A percentile compares a stretch with the other conserved stretches of the same genome.
phyloP scores from a whole-genome alignment of 1,284 basidiomycete species.

The Marasmius sp. region DNA sequence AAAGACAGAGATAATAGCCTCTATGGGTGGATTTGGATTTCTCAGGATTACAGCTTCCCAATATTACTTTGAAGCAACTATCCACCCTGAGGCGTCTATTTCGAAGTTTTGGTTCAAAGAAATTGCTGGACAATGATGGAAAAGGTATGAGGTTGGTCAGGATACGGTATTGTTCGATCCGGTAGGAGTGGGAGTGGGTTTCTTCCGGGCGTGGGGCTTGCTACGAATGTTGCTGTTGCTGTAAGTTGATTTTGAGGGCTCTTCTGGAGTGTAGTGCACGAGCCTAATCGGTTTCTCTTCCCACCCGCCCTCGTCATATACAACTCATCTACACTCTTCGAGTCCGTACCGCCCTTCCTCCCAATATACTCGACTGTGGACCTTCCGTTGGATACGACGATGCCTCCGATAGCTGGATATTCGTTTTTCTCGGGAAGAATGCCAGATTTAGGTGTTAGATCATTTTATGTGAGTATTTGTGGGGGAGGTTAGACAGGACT shows the following conservation, averaged over 20 bases:
- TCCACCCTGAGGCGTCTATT: conserved; percentile 5
- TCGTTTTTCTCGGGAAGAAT: conserved; percentile 1
- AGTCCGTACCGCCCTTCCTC: not conserved
- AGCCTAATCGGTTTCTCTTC: not conserved
- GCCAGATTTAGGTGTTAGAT: not conserved
- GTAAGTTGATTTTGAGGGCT: not conserved
- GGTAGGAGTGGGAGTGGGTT: not conserved
- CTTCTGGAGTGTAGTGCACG: not conserved
- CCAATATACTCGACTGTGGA: not conserved
- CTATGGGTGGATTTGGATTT: not conserved
- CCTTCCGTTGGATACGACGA: not conserved
- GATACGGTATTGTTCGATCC: conserved; percentile 3
- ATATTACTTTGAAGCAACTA: conserved; percentile 4
- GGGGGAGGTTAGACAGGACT: not conserved
- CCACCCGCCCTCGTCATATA: not conserved
- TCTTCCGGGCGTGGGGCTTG: not conserved
- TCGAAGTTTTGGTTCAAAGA: conserved; percentile 5
- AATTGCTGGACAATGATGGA: conserved; percentile 1
- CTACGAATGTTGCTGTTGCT: not conserved
- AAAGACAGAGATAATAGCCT: not conserved
- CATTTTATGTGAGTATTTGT: not conserved
- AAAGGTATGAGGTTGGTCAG: conserved; percentile 4
- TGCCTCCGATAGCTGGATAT: conserved; percentile 1
- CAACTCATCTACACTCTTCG: not conserved
- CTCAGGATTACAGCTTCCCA: not conserved